Base-by-base conservation (phyloP, 139 green algal species). In the Volvox africanus region DNA sequence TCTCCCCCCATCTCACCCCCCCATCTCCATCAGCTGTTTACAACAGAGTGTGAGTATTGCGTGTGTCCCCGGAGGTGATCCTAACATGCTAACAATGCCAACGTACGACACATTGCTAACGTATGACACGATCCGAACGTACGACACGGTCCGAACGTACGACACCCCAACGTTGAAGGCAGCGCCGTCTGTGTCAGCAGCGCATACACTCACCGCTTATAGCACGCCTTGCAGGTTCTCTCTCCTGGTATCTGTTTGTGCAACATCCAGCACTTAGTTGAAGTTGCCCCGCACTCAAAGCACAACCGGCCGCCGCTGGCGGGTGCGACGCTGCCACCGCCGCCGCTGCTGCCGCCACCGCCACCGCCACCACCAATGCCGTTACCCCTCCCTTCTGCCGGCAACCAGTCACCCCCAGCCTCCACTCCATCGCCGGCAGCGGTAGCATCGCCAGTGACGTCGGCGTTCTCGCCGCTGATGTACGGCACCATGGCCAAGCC, bases 181-280 rank as follows among this genome's bases (percentile, higher is more conserved):
- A n/a, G n/a, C n/a, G n/a, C n/a, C n/a, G n/a, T n/a, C n/a, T 9
- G 44, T 55, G 44, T 55, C 44, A 55, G 44, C 9, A 55, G 44
- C 44, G 5, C 44, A 9, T 55, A 16, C 82, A 78, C 83, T 5
- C 68, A 89, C 83, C 86, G 86, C 73, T 90, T 90, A 44, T 90
- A 90, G 73, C 86, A 90, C 21, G 86, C 86, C 86, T 90, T 90
- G 86, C 86, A 90, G 0, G 86, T 90, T 5, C 73, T 30, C 50
- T 90, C 30, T 24, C 11, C 20, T 0, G 73, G 86, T 16, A 65
- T 18, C 6, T 76, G 35, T 55, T 90, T 90, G 50, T 90, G 86
- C 2, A n/a, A 62, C 86, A 90, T 90, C 86, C 86, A 90, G 33
- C 86, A 90, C 36, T 90, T 90, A 75, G 86, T 84, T 1, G 5